Evolutionary conservation across 2,329 filamentous ascomycete species (phyloP), one percentile per base, ranked within the genome.

Genomic region (Aspergillus neotritici): DNA sequence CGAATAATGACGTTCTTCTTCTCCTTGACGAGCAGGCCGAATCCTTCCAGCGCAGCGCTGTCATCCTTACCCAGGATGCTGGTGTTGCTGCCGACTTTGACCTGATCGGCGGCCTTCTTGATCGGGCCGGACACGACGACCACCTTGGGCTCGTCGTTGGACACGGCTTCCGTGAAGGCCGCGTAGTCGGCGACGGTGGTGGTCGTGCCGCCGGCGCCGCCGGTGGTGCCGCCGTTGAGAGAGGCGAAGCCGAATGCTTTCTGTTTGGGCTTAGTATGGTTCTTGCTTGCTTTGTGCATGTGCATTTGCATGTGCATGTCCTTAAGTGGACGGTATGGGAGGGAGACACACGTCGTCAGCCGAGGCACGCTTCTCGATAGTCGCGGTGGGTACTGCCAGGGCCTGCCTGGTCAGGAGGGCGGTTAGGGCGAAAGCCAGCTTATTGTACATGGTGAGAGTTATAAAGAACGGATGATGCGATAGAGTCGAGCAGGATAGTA

Each of bases 1-100:
- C 79, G 74, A 50, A 84, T 61, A 50, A 83, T 82, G 46, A 83
- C 77, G 58, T 83, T 83, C 44, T 62, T 67, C 31, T 69, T 66
- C 52, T 74, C 72, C 63, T 83, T 69, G 49, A 74, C 72, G 41
- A 81, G 62, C 57, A 62, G 25, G 33, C 60, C 59, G 37, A 62
- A 62, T 72, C 77, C 29, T 61, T 82, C 40, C 76, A 80, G 59
- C 71, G 75, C 2, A 72, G 79, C 13, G 70, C 76, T 9, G 64
- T 71, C 37, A 56, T 82, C 33, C 49, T 72, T 54, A 38, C 75
- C 76, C 31, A 76, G 66, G 50, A 78, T 73, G 39, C 68, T 71
- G 57, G 73, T 78, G 66, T 78, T 71, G 45, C 70, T 72, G 11
- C 67, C 66, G 15, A 78, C 63, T 17, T 63, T 59, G 35, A 75